Conservation (phyloP, 257 asterid species). For the Lycium ferocissimum region DNA sequence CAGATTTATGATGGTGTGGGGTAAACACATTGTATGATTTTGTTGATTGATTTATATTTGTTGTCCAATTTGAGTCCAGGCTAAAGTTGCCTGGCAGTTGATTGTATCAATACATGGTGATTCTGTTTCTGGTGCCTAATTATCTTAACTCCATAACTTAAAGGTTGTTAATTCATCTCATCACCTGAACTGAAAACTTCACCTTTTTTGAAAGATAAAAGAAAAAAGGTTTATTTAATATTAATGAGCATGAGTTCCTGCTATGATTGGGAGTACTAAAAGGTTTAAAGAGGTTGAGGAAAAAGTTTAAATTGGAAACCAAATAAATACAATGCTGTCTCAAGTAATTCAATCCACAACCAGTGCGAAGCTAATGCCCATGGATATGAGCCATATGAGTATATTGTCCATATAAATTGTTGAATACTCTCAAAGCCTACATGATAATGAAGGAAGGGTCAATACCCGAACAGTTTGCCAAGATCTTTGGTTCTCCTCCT, state of each 20-base stretch:
- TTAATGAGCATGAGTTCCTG: too few relatives aligned
- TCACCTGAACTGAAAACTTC: too few relatives aligned
- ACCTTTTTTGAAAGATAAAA: too few relatives aligned
- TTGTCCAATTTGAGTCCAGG: conserved; percentile 24
- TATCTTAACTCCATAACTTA: not conserved
- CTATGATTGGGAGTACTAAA: too few relatives aligned
- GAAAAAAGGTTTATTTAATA: too few relatives aligned
- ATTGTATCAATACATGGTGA: not conserved
- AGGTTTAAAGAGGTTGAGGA: too few relatives aligned
- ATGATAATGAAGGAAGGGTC: not conserved
- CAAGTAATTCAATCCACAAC: not conserved
- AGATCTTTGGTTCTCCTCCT: too few relatives aligned
- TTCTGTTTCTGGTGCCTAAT: not conserved
- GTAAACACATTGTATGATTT: not conserved
- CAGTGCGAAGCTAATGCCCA: not conserved
- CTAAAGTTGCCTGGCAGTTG: not conserved
- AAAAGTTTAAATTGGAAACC: not conserved
- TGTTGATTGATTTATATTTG: not conserved
- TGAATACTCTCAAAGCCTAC: too few relatives aligned
- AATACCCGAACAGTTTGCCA: too few relatives aligned
- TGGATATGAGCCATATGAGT: not conserved
- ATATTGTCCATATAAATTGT: not conserved
- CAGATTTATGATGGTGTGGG: conserved; percentile 24
- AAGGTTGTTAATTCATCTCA: too few relatives aligned
- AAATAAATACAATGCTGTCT: not conserved